Base-by-base conservation (phyloP, 2,329 filamentous ascomycete species). In the Zymoseptoria ardabiliae region DNA sequence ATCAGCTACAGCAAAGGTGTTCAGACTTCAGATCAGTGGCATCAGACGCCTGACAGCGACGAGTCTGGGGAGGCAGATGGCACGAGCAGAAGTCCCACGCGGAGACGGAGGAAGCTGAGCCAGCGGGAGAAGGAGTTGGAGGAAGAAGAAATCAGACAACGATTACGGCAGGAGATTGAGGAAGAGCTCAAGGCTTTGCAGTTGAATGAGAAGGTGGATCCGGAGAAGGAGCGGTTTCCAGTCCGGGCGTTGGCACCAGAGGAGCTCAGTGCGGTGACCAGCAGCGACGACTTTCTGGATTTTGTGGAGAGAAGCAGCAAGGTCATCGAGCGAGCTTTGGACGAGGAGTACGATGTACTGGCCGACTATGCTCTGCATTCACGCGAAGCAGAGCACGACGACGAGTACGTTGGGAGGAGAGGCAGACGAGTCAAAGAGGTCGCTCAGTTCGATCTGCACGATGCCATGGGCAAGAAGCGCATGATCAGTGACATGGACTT, bases 1-100 rank as follows among this genome's bases (percentile, higher is more conserved):
- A 91, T 96, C 71, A 96, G 91, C 56, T 99, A 99, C 80, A 97
- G 90, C 81, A 97, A 97, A 78, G 92, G 87, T 58, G 91, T 97
- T 21, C 95, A 99, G 75, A 97, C 94, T 17, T 85, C 88, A 21
- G 88, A 91, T 69, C 85, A 87, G 63, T 89, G 89, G 85, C 57
- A 62, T 54, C 50, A 55, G 10, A 55, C 56, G 4, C 77, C 80
- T 55, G 81, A 79, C 3, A 78, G 81, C 53, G 75, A 73, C 58
- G 81, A 84, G 8, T 83, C 83, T 22, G 86, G 85, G 17, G 87
- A 91, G 28, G 79, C 81, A 28, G 87, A 88, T 21, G 60, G 63
- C 21, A 83, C 85, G 48, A 71, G 76, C 9, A 76, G 81, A 8
- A 81, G 81, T 35, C 75, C 76, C 30, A 76, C 78, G 5, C 75